Conservation (phyloP, 2,329 filamentous ascomycete genomes). For the Orbilia quercus region DNA sequence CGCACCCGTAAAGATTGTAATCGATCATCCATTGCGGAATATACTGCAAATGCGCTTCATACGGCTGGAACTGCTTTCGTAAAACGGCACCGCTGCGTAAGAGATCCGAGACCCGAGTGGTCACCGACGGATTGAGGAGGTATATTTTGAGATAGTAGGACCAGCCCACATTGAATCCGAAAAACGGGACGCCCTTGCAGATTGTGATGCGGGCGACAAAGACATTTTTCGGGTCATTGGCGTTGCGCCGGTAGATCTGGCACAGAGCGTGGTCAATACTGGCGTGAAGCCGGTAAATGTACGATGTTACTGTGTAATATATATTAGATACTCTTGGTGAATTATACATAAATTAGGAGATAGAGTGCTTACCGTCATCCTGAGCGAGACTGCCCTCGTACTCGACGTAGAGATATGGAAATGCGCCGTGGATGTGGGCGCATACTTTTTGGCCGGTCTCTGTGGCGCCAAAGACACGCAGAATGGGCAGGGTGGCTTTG, state of each 20-base stretch:
- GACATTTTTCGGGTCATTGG: constrained; percentile 72
- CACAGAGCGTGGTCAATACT: constrained; percentile 92
- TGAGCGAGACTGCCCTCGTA: constrained; percentile 77
- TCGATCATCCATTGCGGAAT: constrained; percentile 97
- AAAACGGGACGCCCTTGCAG: constrained; percentile 94
- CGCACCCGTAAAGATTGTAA: constrained; percentile 96
- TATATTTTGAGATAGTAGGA: constrained; percentile 94
- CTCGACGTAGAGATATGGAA: constrained; percentile 94
- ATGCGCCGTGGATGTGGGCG: constrained; percentile 92
- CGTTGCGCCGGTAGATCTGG: constrained; percentile 82
- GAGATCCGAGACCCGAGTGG: constrained; percentile 87
- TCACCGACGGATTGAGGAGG: constrained; percentile 84
- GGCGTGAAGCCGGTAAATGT: constrained; percentile 80
- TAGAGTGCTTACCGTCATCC: constrained; percentile 71
- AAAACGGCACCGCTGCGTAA: constrained; percentile 88
- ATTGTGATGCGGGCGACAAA: constrained; percentile 92
- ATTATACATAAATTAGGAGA: not conserved
- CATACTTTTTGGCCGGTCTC: constrained; percentile 96
- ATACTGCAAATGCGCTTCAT: constrained; percentile 93
- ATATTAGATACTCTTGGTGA: constrained; percentile 1
- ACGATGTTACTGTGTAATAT: constrained; percentile 72
- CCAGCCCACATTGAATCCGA: constrained; percentile 94
- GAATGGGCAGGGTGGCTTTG: constrained; percentile 80
- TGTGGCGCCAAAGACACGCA: constrained; percentile 90
- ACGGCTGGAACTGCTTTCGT: constrained; percentile 85